phyloP scores from a whole-genome alignment of 495 filamentous ascomycete species.

The Venustampulla echinocandica region DNA sequence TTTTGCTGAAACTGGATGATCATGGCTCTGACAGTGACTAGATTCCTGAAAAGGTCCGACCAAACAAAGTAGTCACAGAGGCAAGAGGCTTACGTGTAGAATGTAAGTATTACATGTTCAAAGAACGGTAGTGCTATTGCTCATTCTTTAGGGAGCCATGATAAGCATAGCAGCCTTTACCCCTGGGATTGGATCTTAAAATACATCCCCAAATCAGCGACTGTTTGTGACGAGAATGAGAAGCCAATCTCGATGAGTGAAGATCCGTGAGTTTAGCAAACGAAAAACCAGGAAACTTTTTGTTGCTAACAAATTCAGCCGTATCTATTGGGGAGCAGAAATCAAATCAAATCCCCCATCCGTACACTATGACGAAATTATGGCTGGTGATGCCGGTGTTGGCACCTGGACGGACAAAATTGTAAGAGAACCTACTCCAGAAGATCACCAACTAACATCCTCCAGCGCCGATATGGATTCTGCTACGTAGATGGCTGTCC shows the following conservation, averaged over 20 bases:
- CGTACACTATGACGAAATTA: constrained; percentile 50
- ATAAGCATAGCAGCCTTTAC: constrained; percentile 49
- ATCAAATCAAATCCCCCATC: constrained; percentile 38
- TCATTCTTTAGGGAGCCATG: constrained; percentile 39
- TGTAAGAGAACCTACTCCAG: constrained; percentile 33
- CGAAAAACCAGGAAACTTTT: background rate
- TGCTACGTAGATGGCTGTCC: constrained; percentile 46
- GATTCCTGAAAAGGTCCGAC: constrained; percentile 47
- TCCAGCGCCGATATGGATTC: constrained; percentile 28
- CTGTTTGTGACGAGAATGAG: constrained; percentile 9
- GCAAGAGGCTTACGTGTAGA: constrained; percentile 19
- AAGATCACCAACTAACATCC: constrained; percentile 6
- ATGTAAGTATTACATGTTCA: constrained; percentile 9
- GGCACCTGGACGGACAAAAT: constrained; percentile 50
- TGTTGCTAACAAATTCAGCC: constrained; percentile 15
- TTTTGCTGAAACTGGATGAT: constrained; percentile 6
- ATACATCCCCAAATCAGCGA: constrained; percentile 26
- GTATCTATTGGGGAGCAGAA: constrained; percentile 27
- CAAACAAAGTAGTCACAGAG: constrained; percentile 6
- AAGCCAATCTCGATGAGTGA: constrained; percentile 2
- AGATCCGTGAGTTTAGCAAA: background rate
- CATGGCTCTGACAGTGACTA: constrained; percentile 20
- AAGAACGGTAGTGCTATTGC: constrained; percentile 1
- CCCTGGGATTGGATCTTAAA: constrained; percentile 40
- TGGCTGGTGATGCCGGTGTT: constrained; percentile 45